Conservation (phyloP, 2,329 filamentous ascomycete genomes). For the Cladosporium sp. region DNA sequence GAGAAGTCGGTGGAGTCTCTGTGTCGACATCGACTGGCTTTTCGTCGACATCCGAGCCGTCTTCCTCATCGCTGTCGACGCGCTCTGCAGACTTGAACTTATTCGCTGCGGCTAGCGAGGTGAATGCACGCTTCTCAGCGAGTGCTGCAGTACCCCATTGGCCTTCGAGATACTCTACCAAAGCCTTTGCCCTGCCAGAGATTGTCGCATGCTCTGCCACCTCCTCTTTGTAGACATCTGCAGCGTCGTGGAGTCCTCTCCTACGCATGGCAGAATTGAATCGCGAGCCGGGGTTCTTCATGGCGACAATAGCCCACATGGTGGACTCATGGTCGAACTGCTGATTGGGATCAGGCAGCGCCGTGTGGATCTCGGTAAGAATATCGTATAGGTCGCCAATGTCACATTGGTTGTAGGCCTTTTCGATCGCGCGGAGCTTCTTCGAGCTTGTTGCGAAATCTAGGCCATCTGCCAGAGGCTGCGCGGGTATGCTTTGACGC, state of each 20-base stretch:
- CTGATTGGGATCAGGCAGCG: slow-evolving; percentile 26
- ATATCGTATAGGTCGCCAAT: slow-evolving; percentile 47
- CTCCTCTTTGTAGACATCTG: not conserved
- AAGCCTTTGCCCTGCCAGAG: slow-evolving; percentile 16
- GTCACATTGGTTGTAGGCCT: slow-evolving; percentile 39
- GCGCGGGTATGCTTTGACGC: not conserved
- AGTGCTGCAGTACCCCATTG: slow-evolving; percentile 13
- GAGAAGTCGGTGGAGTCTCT: slow-evolving; percentile 1
- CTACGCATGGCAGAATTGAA: slow-evolving; percentile 34
- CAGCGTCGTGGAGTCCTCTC: slow-evolving; percentile 32
- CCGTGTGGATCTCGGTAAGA: slow-evolving; percentile 39
- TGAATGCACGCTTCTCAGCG: slow-evolving; percentile 2
- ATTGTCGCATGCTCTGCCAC: not conserved
- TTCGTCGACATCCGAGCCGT: not conserved
- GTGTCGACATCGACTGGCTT: not conserved
- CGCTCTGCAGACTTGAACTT: slow-evolving; percentile 14
- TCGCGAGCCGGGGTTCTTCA: slow-evolving; percentile 31
- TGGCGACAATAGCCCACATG: slow-evolving; percentile 38
- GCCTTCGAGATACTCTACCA: slow-evolving; percentile 29
- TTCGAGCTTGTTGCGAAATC: not conserved
- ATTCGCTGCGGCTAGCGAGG: not conserved
- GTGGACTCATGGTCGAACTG: slow-evolving; percentile 38
- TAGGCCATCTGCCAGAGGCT: not conserved
- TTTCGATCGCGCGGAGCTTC: slow-evolving; percentile 26
- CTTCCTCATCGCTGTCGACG: slow-evolving; percentile 11